Evolutionary conservation across 306 rosid species (phyloP), one percentile per base, ranked within the genome.

Genomic region (Acacia confusa): DNA sequence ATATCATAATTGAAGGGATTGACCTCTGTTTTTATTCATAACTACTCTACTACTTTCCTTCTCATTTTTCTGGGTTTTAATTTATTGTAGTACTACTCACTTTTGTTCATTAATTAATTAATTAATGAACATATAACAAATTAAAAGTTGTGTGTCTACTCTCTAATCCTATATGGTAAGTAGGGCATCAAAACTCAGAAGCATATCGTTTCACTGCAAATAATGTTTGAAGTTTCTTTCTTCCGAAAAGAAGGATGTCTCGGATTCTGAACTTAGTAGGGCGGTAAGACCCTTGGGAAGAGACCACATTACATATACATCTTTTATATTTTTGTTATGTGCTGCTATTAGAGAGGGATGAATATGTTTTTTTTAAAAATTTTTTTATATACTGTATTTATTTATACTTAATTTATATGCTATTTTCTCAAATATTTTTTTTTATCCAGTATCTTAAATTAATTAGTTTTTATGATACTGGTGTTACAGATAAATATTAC

Each of bases 261-360:
- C 77, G 90, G 94, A 90, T 90, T 86, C 94, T 91, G 83, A 83
- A 77, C 84, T 72, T 41, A 77, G 88, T 85, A 89, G 90, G 78
- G 80, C 65, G 40, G 87, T 89, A 80, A n/a, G n/a, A n/a, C n/a
- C n/a, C n/a, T n/a, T n/a, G n/a, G n/a, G n/a, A n/a, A n/a, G n/a
- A n/a, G n/a, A n/a, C n/a, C n/a, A n/a, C n/a, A n/a, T n/a, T n/a
- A n/a, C n/a, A n/a, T n/a, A n/a, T n/a, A n/a, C n/a, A n/a, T n/a
- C n/a, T n/a, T n/a, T n/a, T n/a, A n/a, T n/a, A n/a, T n/a, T n/a
- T n/a, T n/a, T n/a, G n/a, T n/a, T n/a, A n/a, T n/a, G n/a, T n/a
- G n/a, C n/a, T n/a, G n/a, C n/a, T n/a, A n/a, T n/a, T n/a, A n/a
- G n/a, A n/a, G n/a, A n/a, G n/a, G n/a, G n/a, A n/a, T n/a, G n/a